These are phyloP conservation scores for Rhododendron kiyosumense DNA, from an alignment of 148 eudicot species.

Conservation along the genomic window DNA sequence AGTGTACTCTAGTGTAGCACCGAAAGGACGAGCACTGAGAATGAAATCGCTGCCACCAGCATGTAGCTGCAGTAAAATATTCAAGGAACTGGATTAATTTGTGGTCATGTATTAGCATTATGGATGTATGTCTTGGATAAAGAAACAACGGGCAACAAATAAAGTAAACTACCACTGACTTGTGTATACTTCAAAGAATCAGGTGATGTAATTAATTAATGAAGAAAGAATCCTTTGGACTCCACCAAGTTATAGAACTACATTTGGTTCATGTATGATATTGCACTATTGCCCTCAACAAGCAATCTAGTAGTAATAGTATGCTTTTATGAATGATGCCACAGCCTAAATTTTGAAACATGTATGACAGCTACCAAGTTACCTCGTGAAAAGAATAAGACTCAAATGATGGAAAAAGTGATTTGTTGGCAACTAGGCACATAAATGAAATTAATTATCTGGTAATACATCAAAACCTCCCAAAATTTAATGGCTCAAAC, in stretches of 20 bases:
- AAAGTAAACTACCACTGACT: not conserved
- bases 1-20: conserved; percentile 41
- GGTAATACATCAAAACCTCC: not conserved
- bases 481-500: not conserved
- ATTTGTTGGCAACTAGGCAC: not conserved
- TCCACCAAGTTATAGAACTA: not conserved
- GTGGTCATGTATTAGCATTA: not conserved
- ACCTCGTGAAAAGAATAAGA: not conserved
- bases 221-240: not conserved
- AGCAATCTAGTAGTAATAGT: not conserved
- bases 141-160: not conserved
- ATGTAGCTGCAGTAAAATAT: conserved; percentile 34
- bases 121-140: not conserved
- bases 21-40: conserved; percentile 37
- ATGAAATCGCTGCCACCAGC: conserved; percentile 30
- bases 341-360: not conserved
- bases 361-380: not conserved
- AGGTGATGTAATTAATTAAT: not conserved
- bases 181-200: not conserved
- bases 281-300: not conserved
- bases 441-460: not conserved
- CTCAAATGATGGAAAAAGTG: not conserved
- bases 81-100: not conserved
- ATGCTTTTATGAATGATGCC: not conserved
- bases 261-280: not conserved